Conservation (phyloP, 257 asterid species). For the Primulina eburnea region DNA sequence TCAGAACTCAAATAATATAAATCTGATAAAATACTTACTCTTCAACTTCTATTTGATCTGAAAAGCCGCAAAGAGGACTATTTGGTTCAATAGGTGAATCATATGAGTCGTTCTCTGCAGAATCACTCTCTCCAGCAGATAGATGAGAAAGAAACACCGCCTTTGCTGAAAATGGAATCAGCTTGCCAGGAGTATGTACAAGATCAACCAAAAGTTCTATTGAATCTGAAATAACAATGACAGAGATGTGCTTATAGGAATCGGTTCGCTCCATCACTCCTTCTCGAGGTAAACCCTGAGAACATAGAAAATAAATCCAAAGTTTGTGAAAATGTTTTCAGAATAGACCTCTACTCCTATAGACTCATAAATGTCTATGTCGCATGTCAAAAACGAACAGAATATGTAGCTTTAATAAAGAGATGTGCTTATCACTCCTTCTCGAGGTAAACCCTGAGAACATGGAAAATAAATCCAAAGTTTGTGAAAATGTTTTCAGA, state of each 20-base stretch:
- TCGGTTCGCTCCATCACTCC: too few relatives aligned
- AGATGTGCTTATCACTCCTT: constrained; percentile 65
- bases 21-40: constrained; percentile 47
- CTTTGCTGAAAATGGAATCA: constrained; percentile 64
- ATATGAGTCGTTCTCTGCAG: constrained; percentile 72
- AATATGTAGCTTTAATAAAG: too few relatives aligned
- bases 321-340: constrained; percentile 17
- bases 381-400: constrained; percentile 9
- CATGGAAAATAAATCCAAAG: constrained; percentile 12
- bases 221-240: constrained; percentile 62
- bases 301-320: constrained; percentile 8
- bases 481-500: constrained; percentile 19
- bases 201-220: constrained; percentile 81
- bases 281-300: constrained; percentile 75
- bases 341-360: constrained; percentile 14
- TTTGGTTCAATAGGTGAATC: constrained; percentile 82
- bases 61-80: constrained; percentile 63
- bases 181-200: constrained; percentile 74
- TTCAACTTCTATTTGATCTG: constrained; percentile 62
- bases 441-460: constrained; percentile 70
- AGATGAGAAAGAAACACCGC: constrained; percentile 64
- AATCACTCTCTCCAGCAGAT: constrained; percentile 72
- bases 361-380: constrained; percentile 4
- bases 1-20: constrained; percentile 16
- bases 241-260: constrained; percentile 72